These are phyloP conservation scores for Rhizopus microsporus DNA, from an alignment of 371 early-diverging fungal genomes.

Conservation along the genomic window DNA sequence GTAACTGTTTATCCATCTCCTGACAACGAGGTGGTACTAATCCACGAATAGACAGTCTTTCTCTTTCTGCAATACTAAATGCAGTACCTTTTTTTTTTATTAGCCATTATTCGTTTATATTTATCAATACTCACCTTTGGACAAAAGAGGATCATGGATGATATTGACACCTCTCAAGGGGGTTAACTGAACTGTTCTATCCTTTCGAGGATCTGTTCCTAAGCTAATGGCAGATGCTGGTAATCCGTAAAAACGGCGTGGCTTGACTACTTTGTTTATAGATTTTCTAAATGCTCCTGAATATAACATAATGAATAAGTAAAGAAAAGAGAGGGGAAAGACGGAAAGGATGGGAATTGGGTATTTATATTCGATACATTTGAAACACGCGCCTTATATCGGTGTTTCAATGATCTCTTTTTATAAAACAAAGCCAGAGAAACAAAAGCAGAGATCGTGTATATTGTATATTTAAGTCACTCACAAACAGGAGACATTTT, in stretches of 20 bases:
- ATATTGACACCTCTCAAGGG: conserved; percentile 60
- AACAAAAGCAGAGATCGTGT: too few species aligned
- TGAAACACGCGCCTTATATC: too few species aligned
- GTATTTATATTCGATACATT: too few species aligned
- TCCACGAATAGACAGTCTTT: conserved; percentile 68
- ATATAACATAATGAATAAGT: background rate
- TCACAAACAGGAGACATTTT: too few species aligned
- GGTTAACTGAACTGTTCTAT: conserved; percentile 59
- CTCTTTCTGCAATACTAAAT: conserved; percentile 63
- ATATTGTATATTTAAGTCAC: too few species aligned
- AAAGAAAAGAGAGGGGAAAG: background rate
- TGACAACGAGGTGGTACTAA: conserved; percentile 67
- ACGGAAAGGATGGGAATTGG: too few species aligned
- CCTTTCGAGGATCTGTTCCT: conserved; percentile 56
- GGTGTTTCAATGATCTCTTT: too few species aligned
- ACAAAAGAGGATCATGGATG: conserved; percentile 61
- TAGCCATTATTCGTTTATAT: background rate
- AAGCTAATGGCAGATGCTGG: conserved; percentile 27
- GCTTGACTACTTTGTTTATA: background rate
- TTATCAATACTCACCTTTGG: conserved; percentile 40
- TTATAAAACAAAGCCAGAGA: too few species aligned
- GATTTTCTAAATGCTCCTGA: background rate
- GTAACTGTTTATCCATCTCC: conserved; percentile 66
- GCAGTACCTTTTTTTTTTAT: conserved; percentile 53
- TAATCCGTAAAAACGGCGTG: conserved; percentile 22